A percentile compares a stretch with the other conserved stretches of the same genome.
Conservation (phyloP, 305 asterid genomes). For the Nicotiana rustica region DNA sequence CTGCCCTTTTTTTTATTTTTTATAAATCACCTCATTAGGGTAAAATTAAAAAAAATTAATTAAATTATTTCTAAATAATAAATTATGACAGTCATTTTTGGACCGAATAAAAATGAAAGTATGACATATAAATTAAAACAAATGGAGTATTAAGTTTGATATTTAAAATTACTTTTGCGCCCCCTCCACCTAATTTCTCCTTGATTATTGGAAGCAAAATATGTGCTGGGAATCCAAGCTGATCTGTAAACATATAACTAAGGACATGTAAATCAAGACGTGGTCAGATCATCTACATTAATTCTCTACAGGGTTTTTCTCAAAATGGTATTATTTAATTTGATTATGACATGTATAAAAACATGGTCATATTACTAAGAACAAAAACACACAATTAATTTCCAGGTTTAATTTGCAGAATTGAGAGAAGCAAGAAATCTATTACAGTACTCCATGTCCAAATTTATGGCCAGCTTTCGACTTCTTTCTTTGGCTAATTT, state of each 20-base stretch:
- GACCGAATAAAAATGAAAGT: too few species aligned
- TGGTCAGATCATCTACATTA: not conserved
- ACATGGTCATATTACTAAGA: not conserved
- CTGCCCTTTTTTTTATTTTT: too few species aligned
- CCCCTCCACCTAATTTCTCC: slow-evolving; percentile 18
- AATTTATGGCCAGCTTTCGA: slow-evolving; percentile 38
- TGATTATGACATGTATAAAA: not conserved
- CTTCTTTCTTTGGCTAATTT: not conserved
- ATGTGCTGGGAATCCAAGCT: not conserved
- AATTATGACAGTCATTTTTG: not conserved
- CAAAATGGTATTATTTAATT: not conserved
- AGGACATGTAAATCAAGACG: not conserved
- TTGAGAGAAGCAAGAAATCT: not conserved
- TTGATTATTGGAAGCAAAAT: not conserved
- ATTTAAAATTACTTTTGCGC: not conserved
- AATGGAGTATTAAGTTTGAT: not conserved
- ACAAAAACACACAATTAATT: not conserved
- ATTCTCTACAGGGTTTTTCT: not conserved
- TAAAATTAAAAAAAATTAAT: too few species aligned
- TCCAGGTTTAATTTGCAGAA: not conserved
- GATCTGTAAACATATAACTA: not conserved
- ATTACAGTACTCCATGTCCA: not conserved
- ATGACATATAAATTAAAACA: too few species aligned
- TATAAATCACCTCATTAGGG: too few species aligned
- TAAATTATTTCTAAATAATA: too few species aligned